phyloP scores from a whole-genome alignment of 228 moss, liverwort and hornwort species.

The Sphagnum magellanicum region DNA sequence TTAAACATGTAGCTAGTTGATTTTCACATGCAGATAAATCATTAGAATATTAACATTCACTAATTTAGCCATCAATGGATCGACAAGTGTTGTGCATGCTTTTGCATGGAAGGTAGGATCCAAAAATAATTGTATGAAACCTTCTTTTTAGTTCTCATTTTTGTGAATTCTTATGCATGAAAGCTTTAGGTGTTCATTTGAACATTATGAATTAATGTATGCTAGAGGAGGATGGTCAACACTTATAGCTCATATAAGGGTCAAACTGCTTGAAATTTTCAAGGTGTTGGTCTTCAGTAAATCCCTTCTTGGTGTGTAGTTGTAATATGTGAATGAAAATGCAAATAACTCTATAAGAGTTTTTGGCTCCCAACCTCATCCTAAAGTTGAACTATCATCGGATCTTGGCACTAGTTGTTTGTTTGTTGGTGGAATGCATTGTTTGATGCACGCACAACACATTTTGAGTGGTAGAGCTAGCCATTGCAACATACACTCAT shows the following conservation, averaged over 20 bases:
- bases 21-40: constrained; percentile 16
- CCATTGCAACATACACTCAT: no score
- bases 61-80: constrained; percentile 30
- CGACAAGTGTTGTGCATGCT: constrained; percentile 34
- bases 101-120: constrained; percentile 22
- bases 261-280: not conserved
- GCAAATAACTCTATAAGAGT: constrained; percentile 52
- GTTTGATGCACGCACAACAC: constrained; percentile 23
- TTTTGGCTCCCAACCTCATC: constrained; percentile 43
- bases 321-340: constrained; percentile 45
- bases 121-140: constrained; percentile 30
- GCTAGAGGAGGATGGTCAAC: not conserved
- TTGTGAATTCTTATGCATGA: not conserved
- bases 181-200: not conserved
- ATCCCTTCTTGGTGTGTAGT: constrained; percentile 19
- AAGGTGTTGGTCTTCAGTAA: not conserved
- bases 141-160: not conserved
- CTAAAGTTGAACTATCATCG: constrained; percentile 38
- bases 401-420: constrained; percentile 42
- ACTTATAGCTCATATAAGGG: not conserved
- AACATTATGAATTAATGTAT: not conserved
- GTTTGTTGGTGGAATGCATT: constrained; percentile 48
- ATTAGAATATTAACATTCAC: constrained; percentile 43
- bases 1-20: not conserved
- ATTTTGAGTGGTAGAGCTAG: constrained; percentile 30